Evolutionary conservation across 2,329 filamentous ascomycete genomes (phyloP), one percentile per base, ranked within the genome.

Genomic region (Microsporum ferrugineum): DNA sequence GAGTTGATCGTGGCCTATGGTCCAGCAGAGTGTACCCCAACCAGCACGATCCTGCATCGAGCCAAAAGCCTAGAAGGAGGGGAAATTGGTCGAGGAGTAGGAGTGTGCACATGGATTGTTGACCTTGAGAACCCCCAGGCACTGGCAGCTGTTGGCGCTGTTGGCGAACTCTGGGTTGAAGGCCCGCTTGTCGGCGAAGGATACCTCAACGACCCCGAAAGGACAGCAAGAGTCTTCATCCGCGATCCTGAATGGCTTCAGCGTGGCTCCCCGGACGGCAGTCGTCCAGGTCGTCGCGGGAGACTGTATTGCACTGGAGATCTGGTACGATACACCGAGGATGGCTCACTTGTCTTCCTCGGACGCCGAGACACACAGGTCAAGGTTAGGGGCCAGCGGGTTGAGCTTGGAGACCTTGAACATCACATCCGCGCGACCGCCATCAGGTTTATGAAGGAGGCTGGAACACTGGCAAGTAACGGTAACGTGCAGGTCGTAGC

Each of bases 401-500:
- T 95, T 0, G 91, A 95, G 68, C 86, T 94, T 61, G 88, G 86
- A 0, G 90, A 95, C 74, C 92, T 95, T 72, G 51, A 56, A 27
- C 51, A 56, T 56, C 51, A 56, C 47, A 45, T 70, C 14, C n/a
- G 74, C 12, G 70, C 39, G 72, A 7, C 73, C 73, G 62, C 72
- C 76, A 29, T 29, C 23, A 34, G 17, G 7, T 17, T 29, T 47
- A 29, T 29, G 43, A n/a, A 29, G 4, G n/a, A 47, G 6, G 8
- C 23, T 2, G 56, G 55, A 5, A n/a, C 43, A 3, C 43, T 58
- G 36, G 39, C n/a, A 7, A 23, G 14, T 10, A 17, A 38, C 10
- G 39, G 31, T n/a, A 45, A 5, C 23, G 51, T 56, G 51, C 36
- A 41, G 36, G 36, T 58, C 5, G 56, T 31, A 3, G 36, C 56